Evolutionary conservation across 2,329 filamentous ascomycete species (phyloP).

Genomic region (Massarina eburnea): DNA sequence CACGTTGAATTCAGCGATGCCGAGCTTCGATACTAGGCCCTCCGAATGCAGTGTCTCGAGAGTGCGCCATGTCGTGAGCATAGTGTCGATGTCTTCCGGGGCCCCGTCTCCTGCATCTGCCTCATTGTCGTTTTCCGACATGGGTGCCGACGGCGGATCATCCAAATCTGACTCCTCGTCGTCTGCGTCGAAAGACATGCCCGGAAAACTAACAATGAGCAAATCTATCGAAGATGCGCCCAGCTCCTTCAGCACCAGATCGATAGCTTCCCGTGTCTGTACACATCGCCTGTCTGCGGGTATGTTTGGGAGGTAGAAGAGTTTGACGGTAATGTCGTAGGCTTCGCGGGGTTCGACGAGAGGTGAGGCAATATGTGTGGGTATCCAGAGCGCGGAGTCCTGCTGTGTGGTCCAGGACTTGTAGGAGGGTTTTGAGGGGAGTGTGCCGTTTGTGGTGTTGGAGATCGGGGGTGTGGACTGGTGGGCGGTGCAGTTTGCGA

Average conservation of each 20-base stretch:
- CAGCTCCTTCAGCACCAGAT: conserved; percentile 78
- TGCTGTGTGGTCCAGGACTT: conserved; percentile 67
- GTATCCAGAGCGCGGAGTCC: conserved; percentile 66
- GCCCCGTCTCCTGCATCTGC: conserved; percentile 32
- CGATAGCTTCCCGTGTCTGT: conserved; percentile 77
- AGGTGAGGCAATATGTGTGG: conserved; percentile 69
- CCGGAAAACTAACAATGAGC: conserved; percentile 89
- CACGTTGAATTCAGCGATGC: conserved; percentile 88
- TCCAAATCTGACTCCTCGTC: conserved; percentile 77
- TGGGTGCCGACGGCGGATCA: conserved; percentile 24
- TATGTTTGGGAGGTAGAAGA: conserved; percentile 84
- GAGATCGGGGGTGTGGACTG: conserved; percentile 57
- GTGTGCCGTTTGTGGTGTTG: conserved; percentile 35
- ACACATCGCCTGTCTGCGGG: conserved; percentile 64
- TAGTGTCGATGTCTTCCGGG: conserved; percentile 59
- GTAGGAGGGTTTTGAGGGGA: conserved; percentile 45
- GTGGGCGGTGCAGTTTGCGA: conserved; percentile 76
- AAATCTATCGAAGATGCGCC: conserved; percentile 77
- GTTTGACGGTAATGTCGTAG: conserved; percentile 93
- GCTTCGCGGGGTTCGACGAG: conserved; percentile 78
- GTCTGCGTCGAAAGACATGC: conserved; percentile 89
- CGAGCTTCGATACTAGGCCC: conserved; percentile 73
- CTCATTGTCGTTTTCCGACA: conserved; percentile 50
- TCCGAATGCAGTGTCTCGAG: conserved; percentile 72
- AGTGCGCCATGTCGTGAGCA: conserved; percentile 68